Evolutionary conservation across 169 alveolate genomes (phyloP).

Genomic region (Plasmodium knowlesi): DNA sequence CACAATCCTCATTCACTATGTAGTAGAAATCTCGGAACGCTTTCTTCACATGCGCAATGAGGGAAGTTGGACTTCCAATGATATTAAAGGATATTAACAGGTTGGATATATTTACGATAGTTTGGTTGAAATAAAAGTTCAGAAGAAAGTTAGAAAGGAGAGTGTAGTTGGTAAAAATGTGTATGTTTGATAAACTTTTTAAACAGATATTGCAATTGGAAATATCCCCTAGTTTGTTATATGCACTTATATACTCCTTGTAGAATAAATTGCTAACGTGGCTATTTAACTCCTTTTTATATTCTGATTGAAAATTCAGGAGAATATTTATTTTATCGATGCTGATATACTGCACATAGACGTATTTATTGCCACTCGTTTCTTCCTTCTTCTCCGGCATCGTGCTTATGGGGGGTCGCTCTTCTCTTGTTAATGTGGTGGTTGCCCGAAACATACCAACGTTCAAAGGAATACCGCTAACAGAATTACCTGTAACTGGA

Average conservation of each 20-base stretch:
- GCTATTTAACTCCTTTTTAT: constrained; percentile 39
- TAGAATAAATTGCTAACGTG: constrained; percentile 24
- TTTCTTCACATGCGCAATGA: constrained; percentile 54
- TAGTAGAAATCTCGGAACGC: constrained; percentile 31
- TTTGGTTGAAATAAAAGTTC: constrained; percentile 46
- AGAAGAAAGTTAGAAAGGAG: constrained; percentile 2
- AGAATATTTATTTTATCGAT: constrained; percentile 50
- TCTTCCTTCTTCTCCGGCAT: constrained; percentile 1
- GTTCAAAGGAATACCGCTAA: too few species aligned
- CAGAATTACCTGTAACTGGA: background rate
- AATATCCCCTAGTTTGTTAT: constrained; percentile 53
- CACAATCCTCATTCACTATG: constrained; percentile 12
- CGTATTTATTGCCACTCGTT: constrained; percentile 1
- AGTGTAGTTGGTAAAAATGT: constrained; percentile 31
- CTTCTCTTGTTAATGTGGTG: too few species aligned
- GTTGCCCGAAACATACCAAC: too few species aligned
- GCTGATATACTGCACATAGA: constrained; percentile 40
- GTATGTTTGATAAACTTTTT: constrained; percentile 44
- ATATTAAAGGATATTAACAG: constrained; percentile 40
- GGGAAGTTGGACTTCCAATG: constrained; percentile 58
- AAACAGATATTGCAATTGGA: constrained; percentile 44
- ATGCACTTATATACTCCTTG: constrained; percentile 59
- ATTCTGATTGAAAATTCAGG: constrained; percentile 49
- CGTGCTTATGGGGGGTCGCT: background rate
- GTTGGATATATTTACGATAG: constrained; percentile 39